A percentile compares a stretch with the other conserved stretches of the same genome.
phyloP scores from a whole-genome alignment of 352 stramenopile genomes.

The Globisporangium radiosum region DNA sequence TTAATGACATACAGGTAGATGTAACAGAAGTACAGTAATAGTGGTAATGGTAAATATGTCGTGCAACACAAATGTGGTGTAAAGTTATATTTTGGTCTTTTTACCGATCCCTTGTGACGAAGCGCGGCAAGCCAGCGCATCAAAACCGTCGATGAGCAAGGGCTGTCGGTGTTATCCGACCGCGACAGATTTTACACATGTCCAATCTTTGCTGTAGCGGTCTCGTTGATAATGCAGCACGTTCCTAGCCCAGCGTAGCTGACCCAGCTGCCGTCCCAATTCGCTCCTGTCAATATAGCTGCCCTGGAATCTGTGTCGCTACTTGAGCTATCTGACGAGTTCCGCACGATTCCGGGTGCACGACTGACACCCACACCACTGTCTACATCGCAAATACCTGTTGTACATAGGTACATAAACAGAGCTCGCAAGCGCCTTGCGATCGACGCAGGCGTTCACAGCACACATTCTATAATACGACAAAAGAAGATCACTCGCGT shows the following conservation, averaged over 20 bases:
- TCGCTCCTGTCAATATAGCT: neutral
- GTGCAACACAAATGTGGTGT: no score
- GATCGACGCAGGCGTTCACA: neutral
- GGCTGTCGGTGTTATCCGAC: slow-evolving; percentile 21
- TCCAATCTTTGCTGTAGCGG: slow-evolving; percentile 12
- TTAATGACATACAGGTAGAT: no score
- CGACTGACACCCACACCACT: neutral
- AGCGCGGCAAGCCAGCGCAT: slow-evolving; percentile 20
- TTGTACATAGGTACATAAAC: slow-evolving; percentile 3
- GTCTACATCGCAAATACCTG: no score
- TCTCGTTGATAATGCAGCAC: slow-evolving; percentile 15
- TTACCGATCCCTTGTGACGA: slow-evolving; percentile 16
- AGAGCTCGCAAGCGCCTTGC: neutral
- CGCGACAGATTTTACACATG: slow-evolving; percentile 11
- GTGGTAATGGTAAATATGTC: no score
- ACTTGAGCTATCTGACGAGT: no score
- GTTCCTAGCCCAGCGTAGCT: slow-evolving; percentile 8
- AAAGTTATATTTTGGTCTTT: slow-evolving; percentile 1
- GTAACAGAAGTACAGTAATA: no score
- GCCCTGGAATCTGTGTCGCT: neutral
- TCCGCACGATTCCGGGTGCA: neutral
- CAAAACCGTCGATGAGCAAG: slow-evolving; percentile 24
- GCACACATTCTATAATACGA: slow-evolving; percentile 8
- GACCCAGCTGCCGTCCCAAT: slow-evolving; percentile 3
- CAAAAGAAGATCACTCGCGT: neutral